These are phyloP conservation scores for Fusarium sp. DNA, from an alignment of 2,329 filamentous ascomycete species.

Conservation along the genomic window DNA sequence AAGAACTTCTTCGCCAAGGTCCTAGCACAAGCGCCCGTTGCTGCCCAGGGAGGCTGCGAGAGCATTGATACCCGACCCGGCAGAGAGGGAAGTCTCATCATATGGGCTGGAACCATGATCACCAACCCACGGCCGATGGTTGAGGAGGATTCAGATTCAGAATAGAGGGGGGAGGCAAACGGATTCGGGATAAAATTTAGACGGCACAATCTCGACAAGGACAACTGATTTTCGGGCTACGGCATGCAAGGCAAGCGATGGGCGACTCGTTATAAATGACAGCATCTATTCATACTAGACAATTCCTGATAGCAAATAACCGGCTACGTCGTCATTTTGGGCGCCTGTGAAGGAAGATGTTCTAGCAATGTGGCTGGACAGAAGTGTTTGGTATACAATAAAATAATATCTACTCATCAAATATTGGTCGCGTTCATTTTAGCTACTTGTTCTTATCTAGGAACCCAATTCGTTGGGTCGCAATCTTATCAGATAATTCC, in stretches of 20 bases:
- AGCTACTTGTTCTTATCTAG: too few relatives aligned
- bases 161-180: not conserved
- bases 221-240: not conserved
- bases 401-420: too few relatives aligned
- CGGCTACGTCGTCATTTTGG: not conserved
- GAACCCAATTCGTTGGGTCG: too few relatives aligned
- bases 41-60: constrained; percentile 26
- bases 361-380: too few relatives aligned
- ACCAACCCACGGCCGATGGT: constrained; percentile 15
- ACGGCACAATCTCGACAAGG: not conserved
- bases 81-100: constrained; percentile 22
- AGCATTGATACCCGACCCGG: constrained; percentile 34
- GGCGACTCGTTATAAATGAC: not conserved
- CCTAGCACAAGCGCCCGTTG: constrained; percentile 25
- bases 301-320: not conserved
- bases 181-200: not conserved
- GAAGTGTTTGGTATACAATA: too few relatives aligned
- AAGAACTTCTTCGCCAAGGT: constrained; percentile 33
- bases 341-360: too few relatives aligned
- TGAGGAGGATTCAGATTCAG: constrained; percentile 24
- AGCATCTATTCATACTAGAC: constrained; percentile 9
- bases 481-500: too few relatives aligned
- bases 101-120: constrained; percentile 22
- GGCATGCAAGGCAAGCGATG: constrained; percentile 10
- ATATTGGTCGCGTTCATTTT: too few relatives aligned